Evolutionary conservation across 1,284 basidiomycete species (phyloP).

Genomic region (Marasmius oreades): DNA sequence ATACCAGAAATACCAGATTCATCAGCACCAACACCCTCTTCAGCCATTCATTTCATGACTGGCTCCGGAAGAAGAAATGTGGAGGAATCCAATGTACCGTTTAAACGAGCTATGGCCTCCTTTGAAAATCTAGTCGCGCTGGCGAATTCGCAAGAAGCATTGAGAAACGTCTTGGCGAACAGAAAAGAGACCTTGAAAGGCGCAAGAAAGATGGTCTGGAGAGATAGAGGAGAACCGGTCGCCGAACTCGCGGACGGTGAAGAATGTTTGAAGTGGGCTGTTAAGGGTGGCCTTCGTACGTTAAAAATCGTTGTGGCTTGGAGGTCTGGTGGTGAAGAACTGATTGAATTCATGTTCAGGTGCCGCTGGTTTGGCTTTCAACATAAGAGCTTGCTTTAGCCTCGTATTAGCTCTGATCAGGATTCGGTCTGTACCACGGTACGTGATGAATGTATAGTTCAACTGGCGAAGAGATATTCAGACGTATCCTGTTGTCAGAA

Average conservation of each 20-base stretch:
- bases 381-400: constrained; percentile 79
- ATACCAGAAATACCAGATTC: constrained; percentile 1
- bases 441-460: constrained; percentile 16
- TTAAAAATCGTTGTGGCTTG: constrained; percentile 19
- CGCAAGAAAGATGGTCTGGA: constrained; percentile 79
- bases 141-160: constrained; percentile 72
- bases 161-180: constrained; percentile 62
- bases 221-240: constrained; percentile 74
- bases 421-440: constrained; percentile 64
- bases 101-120: constrained; percentile 57
- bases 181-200: constrained; percentile 68
- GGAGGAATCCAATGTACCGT: constrained; percentile 6
- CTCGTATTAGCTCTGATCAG: constrained; percentile 72
- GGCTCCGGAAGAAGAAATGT: neutral
- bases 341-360: constrained; percentile 44
- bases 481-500: constrained; percentile 25
- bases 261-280: constrained; percentile 73
- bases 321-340: neutral
- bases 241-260: constrained; percentile 65
- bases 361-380: constrained; percentile 74
- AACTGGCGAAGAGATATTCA: constrained; percentile 4
- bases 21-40: neutral
- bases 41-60: constrained; percentile 9
- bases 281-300: constrained; percentile 74
- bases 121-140: constrained; percentile 80